Base-by-base conservation (phyloP, 2,329 filamentous ascomycete genomes). In the Mycosphaerella arachidis region DNA sequence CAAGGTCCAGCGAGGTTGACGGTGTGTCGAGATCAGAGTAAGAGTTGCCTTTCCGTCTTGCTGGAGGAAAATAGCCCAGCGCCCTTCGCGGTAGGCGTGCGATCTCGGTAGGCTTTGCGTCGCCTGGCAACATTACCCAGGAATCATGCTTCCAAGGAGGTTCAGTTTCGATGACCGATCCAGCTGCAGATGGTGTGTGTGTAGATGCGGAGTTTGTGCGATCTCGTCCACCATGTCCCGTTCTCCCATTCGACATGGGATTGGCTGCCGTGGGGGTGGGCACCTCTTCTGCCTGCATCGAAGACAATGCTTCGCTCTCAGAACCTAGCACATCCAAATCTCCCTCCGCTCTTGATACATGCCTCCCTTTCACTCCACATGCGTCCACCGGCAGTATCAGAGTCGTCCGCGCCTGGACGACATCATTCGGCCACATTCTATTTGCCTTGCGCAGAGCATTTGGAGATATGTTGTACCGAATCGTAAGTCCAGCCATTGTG, bases 351-450 rank as follows among this genome's bases (percentile, higher is more conserved):
- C 67, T 75, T 45, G 71, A 71, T 4, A 83, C 75, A 35, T 78
- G 82, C 54, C 86, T 83, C 31, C 93, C 92, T 71, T 92, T 94
- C 46, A 92, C 81, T 46, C 89, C 87, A 73, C 93, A 97, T 45
- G 91, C 89, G 73, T 96, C 92, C 4, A 97, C 91, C 0, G 94
- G 94, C 55, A 99, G 78, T 8, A 92, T 82, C 16, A 99, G 82
- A 64, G 85, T 87, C 69, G 90, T 90, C 60, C 92, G 86, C 52
- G 87, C 85, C 73, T 97, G 93, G 37, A 97, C 88, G 63, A 86
- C 91, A 72, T 97, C 94, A 64, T 92, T 91, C 6, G 92, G 91
- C 94, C 94, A 99, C 70, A 99, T 86, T 10, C 94, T 86, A 73
- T 99, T 99, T 43, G 91, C 87, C 72, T 90, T 94, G 60, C 91